Evolutionary conservation across 192 early-diverging fungal species (phyloP).

Genomic region (Coemansia reversa): DNA sequence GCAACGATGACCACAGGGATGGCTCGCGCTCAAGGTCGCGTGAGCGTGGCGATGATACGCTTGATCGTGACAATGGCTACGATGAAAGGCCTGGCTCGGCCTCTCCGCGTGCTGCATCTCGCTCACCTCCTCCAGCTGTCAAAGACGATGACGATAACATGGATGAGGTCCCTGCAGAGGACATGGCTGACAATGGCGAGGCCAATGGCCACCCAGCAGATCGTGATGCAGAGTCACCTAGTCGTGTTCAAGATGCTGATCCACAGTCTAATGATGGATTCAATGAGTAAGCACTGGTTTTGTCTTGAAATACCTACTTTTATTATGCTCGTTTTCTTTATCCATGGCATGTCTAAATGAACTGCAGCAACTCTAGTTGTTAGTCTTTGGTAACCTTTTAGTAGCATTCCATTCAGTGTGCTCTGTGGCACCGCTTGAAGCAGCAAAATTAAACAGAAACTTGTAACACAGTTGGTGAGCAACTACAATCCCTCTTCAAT

Average conservation of each 20-base stretch:
- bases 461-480: too few species aligned
- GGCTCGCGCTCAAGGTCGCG: constrained; percentile 30
- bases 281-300: not conserved
- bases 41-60: constrained; percentile 8
- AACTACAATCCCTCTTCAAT: too few species aligned
- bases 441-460: too few species aligned
- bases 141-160: constrained; percentile 8
- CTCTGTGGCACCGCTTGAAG: too few species aligned
- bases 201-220: constrained; percentile 9
- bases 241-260: not conserved
- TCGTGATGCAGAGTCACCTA: constrained; percentile 1
- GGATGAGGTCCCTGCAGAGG: constrained; percentile 20
- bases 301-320: not conserved
- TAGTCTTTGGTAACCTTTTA: too few species aligned
- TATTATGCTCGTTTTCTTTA: not conserved
- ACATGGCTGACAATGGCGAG: constrained; percentile 8
- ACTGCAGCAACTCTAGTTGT: too few species aligned
- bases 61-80: constrained; percentile 5
- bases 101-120: constrained; percentile 9
- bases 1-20: constrained; percentile 12
- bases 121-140: constrained; percentile 1
- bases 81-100: not conserved
- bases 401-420: too few species aligned
- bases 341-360: not conserved
- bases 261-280: not conserved